Evolutionary conservation across 2,329 filamentous ascomycete species (phyloP), one percentile per base, ranked within the genome.

Genomic region (Dactylonectria estremocensis): DNA sequence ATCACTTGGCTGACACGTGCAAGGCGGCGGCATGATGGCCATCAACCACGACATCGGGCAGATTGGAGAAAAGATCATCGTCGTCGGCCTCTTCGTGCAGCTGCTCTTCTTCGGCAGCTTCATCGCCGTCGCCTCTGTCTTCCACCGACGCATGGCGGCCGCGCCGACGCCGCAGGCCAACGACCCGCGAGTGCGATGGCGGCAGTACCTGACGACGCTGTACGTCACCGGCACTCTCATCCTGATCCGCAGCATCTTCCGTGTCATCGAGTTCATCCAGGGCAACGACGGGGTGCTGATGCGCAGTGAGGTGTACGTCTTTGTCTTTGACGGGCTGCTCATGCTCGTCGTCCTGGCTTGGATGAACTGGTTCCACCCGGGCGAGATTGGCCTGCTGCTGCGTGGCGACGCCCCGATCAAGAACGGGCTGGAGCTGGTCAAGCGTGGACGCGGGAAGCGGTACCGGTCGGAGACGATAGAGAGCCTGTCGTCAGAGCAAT

Each of bases 41-140:
- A 16, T 59, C 9, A 64, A 62, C 16, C 58, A 56, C 14, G 68
- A 75, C 28, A 22, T 70, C 2, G 68, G 58, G 55, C 68, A 75
- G n/a, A 75, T 75, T 1, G 85, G 85, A 24, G 78, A 86, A 59
- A 81, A 83, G 2, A 77, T 90, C 48, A 84, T 90, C 10, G 77
- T 90, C 11, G 83, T 71, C 1, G 88, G 88, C 9, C 78, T 91
- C 1, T 78, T 86, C 8, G 74, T 90, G 0, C 89, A 91, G 68
- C 80, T 90, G 13, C 50, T 87, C n/a, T 83, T 87, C 65, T 89
- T 90, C 59, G 80, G 80, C 5, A 78, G 88, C 58, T 90, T 91
- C 71, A 78, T 89, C 35, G 49, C 83, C 2, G 80, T 83, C 0
- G 81, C 85, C 0, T 71, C 80, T 1, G 67, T 85, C 0, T 88